A percentile compares a stretch with the other conserved stretches of the same genome.
These are phyloP conservation scores for Glycyrrhiza uralensis DNA, from an alignment of 306 rosid species.

Conservation along the genomic window DNA sequence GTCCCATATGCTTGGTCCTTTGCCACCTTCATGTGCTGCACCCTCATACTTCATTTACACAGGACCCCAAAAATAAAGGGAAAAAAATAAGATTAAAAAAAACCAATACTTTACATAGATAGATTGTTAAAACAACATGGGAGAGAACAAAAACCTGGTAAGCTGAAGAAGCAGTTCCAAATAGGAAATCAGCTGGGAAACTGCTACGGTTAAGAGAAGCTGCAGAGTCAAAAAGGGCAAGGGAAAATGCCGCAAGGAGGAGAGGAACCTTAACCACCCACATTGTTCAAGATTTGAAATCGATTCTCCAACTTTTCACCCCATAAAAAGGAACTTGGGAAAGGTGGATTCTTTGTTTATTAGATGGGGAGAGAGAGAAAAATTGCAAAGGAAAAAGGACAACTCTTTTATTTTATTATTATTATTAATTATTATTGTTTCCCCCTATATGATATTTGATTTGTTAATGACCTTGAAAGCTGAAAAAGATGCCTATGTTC, in stretches of 20 bases:
- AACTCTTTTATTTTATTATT: background rate
- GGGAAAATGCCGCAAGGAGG: slow-evolving; percentile 16
- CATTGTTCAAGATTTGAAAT: slow-evolving; percentile 30
- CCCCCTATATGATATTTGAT: background rate
- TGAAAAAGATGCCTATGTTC: slow-evolving; percentile 18
- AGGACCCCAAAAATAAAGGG: background rate
- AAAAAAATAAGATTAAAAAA: slow-evolving; percentile 18
- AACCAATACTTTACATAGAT: background rate
- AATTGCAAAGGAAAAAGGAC: background rate
- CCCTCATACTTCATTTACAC: slow-evolving; percentile 34
- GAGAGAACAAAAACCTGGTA: slow-evolving; percentile 48
- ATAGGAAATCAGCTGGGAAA: slow-evolving; percentile 49
- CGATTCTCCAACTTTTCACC: slow-evolving; percentile 8
- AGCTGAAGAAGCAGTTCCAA: slow-evolving; percentile 58
- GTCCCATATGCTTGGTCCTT: slow-evolving; percentile 68
- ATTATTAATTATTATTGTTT: background rate
- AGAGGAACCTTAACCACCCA: slow-evolving; percentile 24
- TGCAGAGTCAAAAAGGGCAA: slow-evolving; percentile 18
- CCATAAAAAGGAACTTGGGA: background rate
- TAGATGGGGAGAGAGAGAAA: background rate
- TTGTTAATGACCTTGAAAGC: background rate
- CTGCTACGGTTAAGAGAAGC: slow-evolving; percentile 40
- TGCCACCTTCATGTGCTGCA: slow-evolving; percentile 57
- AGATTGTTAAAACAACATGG: background rate
- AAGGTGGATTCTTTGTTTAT: slow-evolving; percentile 14